Percentiles rank a stretch among this genome's conserved stretches.
These are phyloP conservation scores for Penicillium ochrochloron DNA, from an alignment of 495 filamentous ascomycete species.

Conservation along the genomic window DNA sequence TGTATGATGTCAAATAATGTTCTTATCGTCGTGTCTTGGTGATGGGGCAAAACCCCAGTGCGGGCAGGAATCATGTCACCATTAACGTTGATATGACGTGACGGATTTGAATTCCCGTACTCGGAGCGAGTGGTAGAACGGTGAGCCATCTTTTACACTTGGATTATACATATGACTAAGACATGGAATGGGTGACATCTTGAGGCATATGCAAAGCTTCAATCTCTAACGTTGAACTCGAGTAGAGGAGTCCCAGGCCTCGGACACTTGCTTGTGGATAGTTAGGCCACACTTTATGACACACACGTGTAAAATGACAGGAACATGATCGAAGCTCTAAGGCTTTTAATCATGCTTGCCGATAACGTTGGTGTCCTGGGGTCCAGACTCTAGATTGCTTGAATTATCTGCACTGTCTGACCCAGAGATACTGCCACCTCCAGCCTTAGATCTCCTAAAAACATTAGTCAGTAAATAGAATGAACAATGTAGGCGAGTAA, in stretches of 20 bases:
- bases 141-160: not conserved
- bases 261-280: not conserved
- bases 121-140: not conserved
- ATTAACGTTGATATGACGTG: slow-evolving; percentile 33
- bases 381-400: slow-evolving; percentile 16
- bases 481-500: not conserved
- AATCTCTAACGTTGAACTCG: not conserved
- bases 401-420: slow-evolving; percentile 9
- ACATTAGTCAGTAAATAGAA: not conserved
- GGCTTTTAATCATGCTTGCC: not conserved
- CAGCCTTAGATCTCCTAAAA: slow-evolving; percentile 15
- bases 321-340: not conserved
- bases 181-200: not conserved
- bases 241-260: not conserved
- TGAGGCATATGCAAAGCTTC: not conserved
- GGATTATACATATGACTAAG: not conserved
- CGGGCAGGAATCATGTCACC: slow-evolving; percentile 27
- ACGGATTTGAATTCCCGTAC: not conserved
- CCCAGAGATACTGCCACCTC: slow-evolving; percentile 1
- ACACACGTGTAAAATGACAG: too few species aligned
- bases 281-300: not conserved
- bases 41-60: not conserved
- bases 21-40: not conserved
- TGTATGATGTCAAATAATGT: too few species aligned
- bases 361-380: not conserved